Evolutionary conservation across 2,329 filamentous ascomycete genomes (phyloP).

Genomic region (Atkinsonella texensis): DNA sequence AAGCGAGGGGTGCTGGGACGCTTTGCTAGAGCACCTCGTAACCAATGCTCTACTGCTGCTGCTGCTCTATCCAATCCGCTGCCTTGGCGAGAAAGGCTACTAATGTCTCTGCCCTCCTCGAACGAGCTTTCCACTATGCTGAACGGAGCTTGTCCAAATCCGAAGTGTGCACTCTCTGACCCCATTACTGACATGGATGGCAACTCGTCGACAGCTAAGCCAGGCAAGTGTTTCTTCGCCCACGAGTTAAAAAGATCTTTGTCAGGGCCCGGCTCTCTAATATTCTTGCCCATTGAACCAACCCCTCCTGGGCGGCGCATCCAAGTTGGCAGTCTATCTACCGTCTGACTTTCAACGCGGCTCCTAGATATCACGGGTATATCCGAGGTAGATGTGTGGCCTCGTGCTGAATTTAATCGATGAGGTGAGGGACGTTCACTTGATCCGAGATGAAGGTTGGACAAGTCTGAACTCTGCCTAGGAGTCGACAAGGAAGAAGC

Average conservation of each 20-base stretch:
- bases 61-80: conserved; percentile 68
- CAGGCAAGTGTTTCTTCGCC: conserved; percentile 72
- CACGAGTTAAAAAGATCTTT: conserved; percentile 76
- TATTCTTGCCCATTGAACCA: conserved; percentile 62
- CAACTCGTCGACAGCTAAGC: conserved; percentile 56
- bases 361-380: conserved; percentile 25
- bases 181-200: conserved; percentile 56
- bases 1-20: conserved; percentile 39
- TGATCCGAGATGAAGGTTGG: conserved; percentile 30
- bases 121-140: conserved; percentile 40
- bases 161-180: conserved; percentile 46
- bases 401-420: conserved; percentile 30
- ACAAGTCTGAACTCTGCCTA: conserved; percentile 50
- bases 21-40: conserved; percentile 67
- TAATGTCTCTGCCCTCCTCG: conserved; percentile 32
- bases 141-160: conserved; percentile 31
- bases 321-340: conserved; percentile 39
- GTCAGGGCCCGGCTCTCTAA: conserved; percentile 67
- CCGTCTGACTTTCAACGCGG: conserved; percentile 24
- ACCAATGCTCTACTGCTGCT: conserved; percentile 79
- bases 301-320: conserved; percentile 81
- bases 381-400: conserved; percentile 20
- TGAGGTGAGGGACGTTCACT: conserved; percentile 23
- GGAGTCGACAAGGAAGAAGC: conserved; percentile 57
- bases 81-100: conserved; percentile 32